Base-by-base conservation (phyloP, 257 asterid species). In the Solanum chmielewskii region DNA sequence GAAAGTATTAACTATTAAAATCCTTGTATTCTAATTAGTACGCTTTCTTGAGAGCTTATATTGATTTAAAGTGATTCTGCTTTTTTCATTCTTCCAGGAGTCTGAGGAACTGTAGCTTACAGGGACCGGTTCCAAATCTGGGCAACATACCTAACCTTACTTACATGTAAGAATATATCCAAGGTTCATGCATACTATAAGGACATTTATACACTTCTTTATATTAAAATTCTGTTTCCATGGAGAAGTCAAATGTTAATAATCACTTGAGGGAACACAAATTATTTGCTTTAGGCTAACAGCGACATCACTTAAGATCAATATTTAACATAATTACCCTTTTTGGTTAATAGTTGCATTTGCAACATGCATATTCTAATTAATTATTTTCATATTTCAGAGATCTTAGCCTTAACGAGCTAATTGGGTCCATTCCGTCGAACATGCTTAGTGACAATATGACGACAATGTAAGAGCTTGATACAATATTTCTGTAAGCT, bases 41-140 rank as follows among this genome's bases (percentile, higher is more conserved):
- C 18, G 31, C 33, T 45, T 31, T 29, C 15, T 3, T 49, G 69
- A 49, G 31, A 49, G 41, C 85, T 81, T 47, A 49, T 49, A 49
- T 29, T 81, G 37, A 81, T 31, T 81, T 81, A 64, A 81, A 81
- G 85, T 49, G 69, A 49, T 29, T 81, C 18, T 18, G 42, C 69
- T 29, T 60, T 77, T 77, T 85, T 87, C 87, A 23, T 90, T 89
- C 27, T 89, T 84, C 88, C 97, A 97, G 99, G 98, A 97, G 99
- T 92, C 97, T 97, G 78, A 93, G 99, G 91, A 97, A 97, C 95
- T 97, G 99, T 93, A 93, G 92, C 90, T 91, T 97, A 92, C 94
- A 29, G 90, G 99, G 99, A 86, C 89, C 93, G 20, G 88, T 97
- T 88, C 99, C 99, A 59, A 90, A 93, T 77, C 92, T 98, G 94